phyloP scores from a whole-genome alignment of 2,329 filamentous ascomycete genomes.

The Pleochaeta shiraiana region DNA sequence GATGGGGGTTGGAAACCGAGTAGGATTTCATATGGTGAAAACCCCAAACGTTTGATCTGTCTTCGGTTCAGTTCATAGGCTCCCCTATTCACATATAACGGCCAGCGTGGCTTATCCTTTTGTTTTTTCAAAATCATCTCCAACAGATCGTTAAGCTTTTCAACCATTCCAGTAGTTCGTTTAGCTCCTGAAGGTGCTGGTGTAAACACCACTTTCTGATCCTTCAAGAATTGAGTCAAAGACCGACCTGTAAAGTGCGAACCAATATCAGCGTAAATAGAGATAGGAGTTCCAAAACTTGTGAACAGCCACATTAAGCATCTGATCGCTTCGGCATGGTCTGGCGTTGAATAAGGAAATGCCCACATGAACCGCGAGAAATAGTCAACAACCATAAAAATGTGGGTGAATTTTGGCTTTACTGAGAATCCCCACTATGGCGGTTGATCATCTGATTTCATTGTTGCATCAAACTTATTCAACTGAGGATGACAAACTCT shows the following conservation, averaged over 20 bases:
- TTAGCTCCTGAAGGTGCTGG: background rate
- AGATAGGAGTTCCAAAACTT: background rate
- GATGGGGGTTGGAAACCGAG: background rate
- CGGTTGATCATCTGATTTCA: background rate
- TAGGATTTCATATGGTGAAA: background rate
- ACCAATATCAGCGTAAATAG: background rate
- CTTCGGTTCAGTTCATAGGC: background rate
- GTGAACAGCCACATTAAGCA: background rate
- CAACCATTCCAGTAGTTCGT: background rate
- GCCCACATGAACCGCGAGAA: background rate
- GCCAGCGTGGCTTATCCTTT: background rate
- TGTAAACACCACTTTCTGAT: background rate
- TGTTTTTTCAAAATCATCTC: conserved; percentile 1
- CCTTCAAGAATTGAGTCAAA: background rate
- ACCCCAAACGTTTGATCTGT: background rate
- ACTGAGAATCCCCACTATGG: background rate
- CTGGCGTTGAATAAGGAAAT: background rate
- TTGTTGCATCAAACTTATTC: background rate
- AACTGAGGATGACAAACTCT: background rate
- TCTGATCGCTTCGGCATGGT: background rate
- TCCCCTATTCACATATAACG: background rate
- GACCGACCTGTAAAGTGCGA: background rate
- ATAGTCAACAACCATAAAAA: background rate
- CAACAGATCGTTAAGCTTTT: background rate
- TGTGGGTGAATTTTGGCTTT: background rate